These are phyloP conservation scores for Karstenula rhodostoma DNA, from an alignment of 2,329 filamentous ascomycete species.

Conservation along the genomic window DNA sequence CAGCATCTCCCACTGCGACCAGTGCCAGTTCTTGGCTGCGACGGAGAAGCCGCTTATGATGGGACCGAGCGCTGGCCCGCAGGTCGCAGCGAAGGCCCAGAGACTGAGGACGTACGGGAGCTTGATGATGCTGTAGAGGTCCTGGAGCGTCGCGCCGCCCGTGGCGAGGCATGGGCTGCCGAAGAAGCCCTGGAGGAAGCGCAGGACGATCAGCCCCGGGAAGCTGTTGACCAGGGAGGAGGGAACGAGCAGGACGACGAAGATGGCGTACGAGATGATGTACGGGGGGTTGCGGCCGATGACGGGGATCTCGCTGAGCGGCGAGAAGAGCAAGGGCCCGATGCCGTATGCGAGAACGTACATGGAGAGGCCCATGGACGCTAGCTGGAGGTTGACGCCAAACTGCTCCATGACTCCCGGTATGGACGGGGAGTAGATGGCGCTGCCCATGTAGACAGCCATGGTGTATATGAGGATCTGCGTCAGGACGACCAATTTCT, in stretches of 20 bases:
- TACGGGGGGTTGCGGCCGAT: slow-evolving; percentile 75
- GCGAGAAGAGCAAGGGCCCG: slow-evolving; percentile 71
- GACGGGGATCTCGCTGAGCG: slow-evolving; percentile 70
- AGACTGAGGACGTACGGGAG: slow-evolving; percentile 55
- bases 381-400: slow-evolving; percentile 60
- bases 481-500: slow-evolving; percentile 46
- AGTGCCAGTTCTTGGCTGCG: slow-evolving; percentile 77
- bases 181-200: slow-evolving; percentile 52
- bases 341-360: slow-evolving; percentile 70
- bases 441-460: slow-evolving; percentile 63
- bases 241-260: slow-evolving; percentile 72
- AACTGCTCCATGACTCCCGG: slow-evolving; percentile 62
- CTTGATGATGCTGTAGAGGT: slow-evolving; percentile 53
- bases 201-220: slow-evolving; percentile 66
- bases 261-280: slow-evolving; percentile 71
- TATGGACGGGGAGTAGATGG: slow-evolving; percentile 59
- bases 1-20: slow-evolving; percentile 87
- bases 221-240: slow-evolving; percentile 70
- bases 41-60: slow-evolving; percentile 78
- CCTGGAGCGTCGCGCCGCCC: slow-evolving; percentile 48
- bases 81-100: slow-evolving; percentile 56
- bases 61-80: slow-evolving; percentile 70
- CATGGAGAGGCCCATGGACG: slow-evolving; percentile 66
- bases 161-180: slow-evolving; percentile 50
- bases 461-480: slow-evolving; percentile 67